Base-by-base conservation (phyloP, 2,329 filamentous ascomycete genomes). In the Penicillium sp. region DNA sequence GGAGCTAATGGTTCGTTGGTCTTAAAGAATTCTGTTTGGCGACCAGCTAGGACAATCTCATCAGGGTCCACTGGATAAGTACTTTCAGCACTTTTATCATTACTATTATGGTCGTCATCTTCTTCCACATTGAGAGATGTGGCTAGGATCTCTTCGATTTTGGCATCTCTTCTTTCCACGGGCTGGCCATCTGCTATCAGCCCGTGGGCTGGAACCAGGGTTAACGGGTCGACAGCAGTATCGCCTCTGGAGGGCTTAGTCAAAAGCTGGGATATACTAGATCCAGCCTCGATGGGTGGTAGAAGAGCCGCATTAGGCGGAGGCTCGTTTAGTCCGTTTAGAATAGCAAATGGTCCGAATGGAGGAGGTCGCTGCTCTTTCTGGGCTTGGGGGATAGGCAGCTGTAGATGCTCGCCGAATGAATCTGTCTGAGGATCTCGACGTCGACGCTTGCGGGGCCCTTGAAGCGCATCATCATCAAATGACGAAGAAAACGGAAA, bases 321-420 rank as follows among this genome's bases (percentile, higher is more conserved):
- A 2, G 84, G 84, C 58, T 87, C 83, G 68, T 86, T 83, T 40
- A 87, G 69, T 7, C 83, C 83, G 62, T 84, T 84, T 10, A 87
- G 69, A 56, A 78, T 78, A 41, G 77, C 74, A 59, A 79, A 73
- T 23, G 75, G 72, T 23, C 74, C 70, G 61, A 77, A 74, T 7
- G 76, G 72, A 39, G 69, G 74, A n/a, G 67, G 72, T 43, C 76
- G 72, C 51, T 73, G 71, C 54, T 76, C 74, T 51, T 76, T 74
- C 42, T 78, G 76, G n/a, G 73, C 66, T 54, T 76, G 73, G 7
- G 78, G 78, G 29, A 76, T 77, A 18, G 78, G 78, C 10, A 79
- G 63, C 56, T 78, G 77, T 40, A 79, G 65, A 62, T 76, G 73
- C 50, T 78, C 73, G 29, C 73, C 70, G 40, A 76, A 75, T 23